phyloP scores from a whole-genome alignment of 495 filamentous ascomycete genomes.

The Barbatosphaeria neglecta region DNA sequence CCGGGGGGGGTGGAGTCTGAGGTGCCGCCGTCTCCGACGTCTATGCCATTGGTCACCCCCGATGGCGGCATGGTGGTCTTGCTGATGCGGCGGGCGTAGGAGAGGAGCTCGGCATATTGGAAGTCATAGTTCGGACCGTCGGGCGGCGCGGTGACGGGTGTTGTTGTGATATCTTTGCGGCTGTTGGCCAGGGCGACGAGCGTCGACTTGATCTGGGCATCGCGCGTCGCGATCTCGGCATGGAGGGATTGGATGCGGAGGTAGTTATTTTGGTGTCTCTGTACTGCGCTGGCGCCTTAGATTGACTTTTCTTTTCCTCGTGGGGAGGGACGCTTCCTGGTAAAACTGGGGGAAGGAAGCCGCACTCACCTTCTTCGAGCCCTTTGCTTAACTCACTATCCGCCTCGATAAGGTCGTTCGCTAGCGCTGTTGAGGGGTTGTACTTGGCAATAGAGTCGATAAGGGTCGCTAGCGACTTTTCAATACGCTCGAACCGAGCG shows the following conservation, averaged over 20 bases:
- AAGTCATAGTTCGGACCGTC: slow-evolving; percentile 31
- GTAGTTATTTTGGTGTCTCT: slow-evolving; percentile 58
- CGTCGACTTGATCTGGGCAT: slow-evolving; percentile 49
- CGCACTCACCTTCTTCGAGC: slow-evolving; percentile 43
- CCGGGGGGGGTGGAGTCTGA: slow-evolving; percentile 1
- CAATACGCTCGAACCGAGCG: slow-evolving; percentile 53
- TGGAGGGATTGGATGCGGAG: slow-evolving; percentile 51
- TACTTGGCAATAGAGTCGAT: slow-evolving; percentile 69
- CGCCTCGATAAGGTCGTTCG: slow-evolving; percentile 53
- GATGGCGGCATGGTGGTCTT: slow-evolving; percentile 60
- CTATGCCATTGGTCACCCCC: slow-evolving; percentile 32
- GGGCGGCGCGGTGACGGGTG: slow-evolving; percentile 40
- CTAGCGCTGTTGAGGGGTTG: slow-evolving; percentile 54
- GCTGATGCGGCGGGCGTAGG: slow-evolving; percentile 61
- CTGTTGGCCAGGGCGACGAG: slow-evolving; percentile 50
- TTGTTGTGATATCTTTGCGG: slow-evolving; percentile 51
- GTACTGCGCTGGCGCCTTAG: slow-evolving; percentile 29
- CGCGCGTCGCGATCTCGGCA: slow-evolving; percentile 43
- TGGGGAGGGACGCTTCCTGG: background rate
- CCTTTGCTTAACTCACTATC: slow-evolving; percentile 50
- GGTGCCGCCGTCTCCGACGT: slow-evolving; percentile 8
- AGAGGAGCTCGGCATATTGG: slow-evolving; percentile 53
- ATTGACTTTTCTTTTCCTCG: too few species aligned
- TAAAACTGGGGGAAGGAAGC: background rate
- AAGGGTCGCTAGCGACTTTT: slow-evolving; percentile 51